These are phyloP conservation scores for Amaranthus tricolor DNA, from an alignment of 179 eudicot genomes.

Conservation along the genomic window DNA sequence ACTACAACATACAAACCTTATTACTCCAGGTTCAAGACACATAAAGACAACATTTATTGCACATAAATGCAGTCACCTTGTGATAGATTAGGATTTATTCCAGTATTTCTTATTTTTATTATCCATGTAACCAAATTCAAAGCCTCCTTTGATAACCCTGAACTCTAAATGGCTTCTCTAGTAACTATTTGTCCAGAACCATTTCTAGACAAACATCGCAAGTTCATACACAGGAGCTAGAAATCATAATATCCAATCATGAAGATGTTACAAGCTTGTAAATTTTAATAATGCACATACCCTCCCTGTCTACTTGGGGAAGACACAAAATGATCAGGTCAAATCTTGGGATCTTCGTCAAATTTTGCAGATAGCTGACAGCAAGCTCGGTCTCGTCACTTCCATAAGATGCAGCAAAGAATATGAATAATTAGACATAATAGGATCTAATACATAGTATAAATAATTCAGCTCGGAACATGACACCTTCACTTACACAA, in stretches of 20 bases:
- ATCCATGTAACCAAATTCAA: too few species aligned
- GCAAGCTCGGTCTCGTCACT: conserved; percentile 75
- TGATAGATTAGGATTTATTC: too few species aligned
- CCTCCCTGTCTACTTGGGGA: conserved; percentile 62
- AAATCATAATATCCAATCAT: not conserved
- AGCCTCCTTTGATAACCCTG: too few species aligned
- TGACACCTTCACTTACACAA: conserved; percentile 43
- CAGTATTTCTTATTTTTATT: too few species aligned
- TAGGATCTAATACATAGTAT: not conserved
- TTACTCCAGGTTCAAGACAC: too few species aligned
- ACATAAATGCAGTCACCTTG: too few species aligned
- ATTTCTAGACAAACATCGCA: not conserved
- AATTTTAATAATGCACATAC: conserved; percentile 43
- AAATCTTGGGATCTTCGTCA: conserved; percentile 72
- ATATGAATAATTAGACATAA: not conserved
- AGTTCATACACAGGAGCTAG: not conserved
- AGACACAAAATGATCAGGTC: conserved; percentile 87
- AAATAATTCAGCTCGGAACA: not conserved
- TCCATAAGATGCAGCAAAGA: conserved; percentile 21
- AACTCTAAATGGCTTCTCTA: too few species aligned
- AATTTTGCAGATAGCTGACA: conserved; percentile 61
- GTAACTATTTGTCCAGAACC: not conserved
- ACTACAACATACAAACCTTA: too few species aligned
- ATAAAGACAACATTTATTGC: too few species aligned
- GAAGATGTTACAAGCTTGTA: not conserved